A percentile compares a stretch with the other conserved stretches of the same genome.
Evolutionary conservation across 73 alveolate species (phyloP).

Genomic region (Paramecium caudatum): DNA sequence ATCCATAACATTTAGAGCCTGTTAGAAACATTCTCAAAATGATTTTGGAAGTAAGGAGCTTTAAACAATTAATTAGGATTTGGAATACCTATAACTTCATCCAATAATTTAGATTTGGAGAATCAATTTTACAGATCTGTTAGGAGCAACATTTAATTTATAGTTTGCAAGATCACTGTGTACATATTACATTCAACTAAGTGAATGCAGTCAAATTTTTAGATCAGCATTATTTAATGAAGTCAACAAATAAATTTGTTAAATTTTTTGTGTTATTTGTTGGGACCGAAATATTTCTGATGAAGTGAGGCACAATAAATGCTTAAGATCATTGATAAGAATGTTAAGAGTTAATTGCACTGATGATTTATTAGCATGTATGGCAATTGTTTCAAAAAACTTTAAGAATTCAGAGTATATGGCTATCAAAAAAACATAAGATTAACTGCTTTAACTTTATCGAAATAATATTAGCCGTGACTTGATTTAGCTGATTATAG

Average conservation of each 20-base stretch:
- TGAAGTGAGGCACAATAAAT: slow-evolving; percentile 55
- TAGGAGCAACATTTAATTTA: neutral
- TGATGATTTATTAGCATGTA: neutral
- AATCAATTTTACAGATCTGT: neutral
- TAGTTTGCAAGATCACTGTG: slow-evolving; percentile 33
- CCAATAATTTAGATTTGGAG: slow-evolving; percentile 34
- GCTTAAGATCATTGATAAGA: slow-evolving; percentile 22
- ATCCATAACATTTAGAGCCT: slow-evolving; percentile 8
- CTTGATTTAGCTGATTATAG: slow-evolving; percentile 9
- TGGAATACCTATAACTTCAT: neutral
- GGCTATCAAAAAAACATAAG: slow-evolving; percentile 51
- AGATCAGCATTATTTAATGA: slow-evolving; percentile 36
- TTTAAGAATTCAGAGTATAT: slow-evolving; percentile 50
- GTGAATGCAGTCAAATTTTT: slow-evolving; percentile 61
- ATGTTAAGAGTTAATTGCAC: slow-evolving; percentile 47
- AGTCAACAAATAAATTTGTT: neutral
- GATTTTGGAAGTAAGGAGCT: neutral
- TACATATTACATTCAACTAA: neutral
- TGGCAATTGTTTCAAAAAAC: slow-evolving; percentile 25
- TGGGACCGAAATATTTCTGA: slow-evolving; percentile 40
- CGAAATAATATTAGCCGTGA: neutral
- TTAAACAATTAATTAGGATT: neutral
- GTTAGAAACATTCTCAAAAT: neutral
- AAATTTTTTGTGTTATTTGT: neutral
- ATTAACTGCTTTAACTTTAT: neutral